These are phyloP conservation scores for Citrus medica DNA, from an alignment of 345 rosid genomes.

Conservation along the genomic window DNA sequence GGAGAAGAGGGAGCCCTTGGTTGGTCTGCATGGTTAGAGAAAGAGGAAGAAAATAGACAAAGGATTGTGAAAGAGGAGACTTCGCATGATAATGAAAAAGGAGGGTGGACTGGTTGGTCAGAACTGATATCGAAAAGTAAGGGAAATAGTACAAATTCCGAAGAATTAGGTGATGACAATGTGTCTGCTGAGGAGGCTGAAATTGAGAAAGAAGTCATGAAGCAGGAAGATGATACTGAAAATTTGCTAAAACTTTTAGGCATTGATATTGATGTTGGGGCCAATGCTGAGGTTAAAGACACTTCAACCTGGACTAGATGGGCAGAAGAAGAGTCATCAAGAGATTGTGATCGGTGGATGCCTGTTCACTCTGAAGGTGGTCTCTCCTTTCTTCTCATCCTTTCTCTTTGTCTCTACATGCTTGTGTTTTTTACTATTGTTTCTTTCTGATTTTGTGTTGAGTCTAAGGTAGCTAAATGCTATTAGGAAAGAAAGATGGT, in stretches of 20 bases:
- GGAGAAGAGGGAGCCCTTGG: conserved; percentile 96
- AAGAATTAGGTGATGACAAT: conserved; percentile 26
- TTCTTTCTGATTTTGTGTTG: neutral
- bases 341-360: conserved; percentile 86
- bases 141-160: conserved; percentile 34
- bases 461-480: neutral
- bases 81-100: conserved; percentile 61
- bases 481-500: neutral
- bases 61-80: conserved; percentile 57
- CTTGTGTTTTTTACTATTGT: neutral
- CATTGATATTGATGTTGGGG: conserved; percentile 63
- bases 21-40: conserved; percentile 91
- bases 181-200: conserved; percentile 29
- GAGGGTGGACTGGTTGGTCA: conserved; percentile 99
- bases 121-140: conserved; percentile 50
- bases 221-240: conserved; percentile 81
- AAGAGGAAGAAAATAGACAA: conserved; percentile 91
- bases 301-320: conserved; percentile 82
- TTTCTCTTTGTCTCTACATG: neutral
- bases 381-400: conserved; percentile 30
- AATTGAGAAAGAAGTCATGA: conserved; percentile 41
- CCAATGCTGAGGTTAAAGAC: conserved; percentile 66
- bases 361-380: conserved; percentile 64
- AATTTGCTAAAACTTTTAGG: conserved; percentile 79
- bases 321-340: conserved; percentile 73